Evolutionary conservation across 2,329 filamentous ascomycete species (phyloP).

Genomic region (Aspergillus tanneri): DNA sequence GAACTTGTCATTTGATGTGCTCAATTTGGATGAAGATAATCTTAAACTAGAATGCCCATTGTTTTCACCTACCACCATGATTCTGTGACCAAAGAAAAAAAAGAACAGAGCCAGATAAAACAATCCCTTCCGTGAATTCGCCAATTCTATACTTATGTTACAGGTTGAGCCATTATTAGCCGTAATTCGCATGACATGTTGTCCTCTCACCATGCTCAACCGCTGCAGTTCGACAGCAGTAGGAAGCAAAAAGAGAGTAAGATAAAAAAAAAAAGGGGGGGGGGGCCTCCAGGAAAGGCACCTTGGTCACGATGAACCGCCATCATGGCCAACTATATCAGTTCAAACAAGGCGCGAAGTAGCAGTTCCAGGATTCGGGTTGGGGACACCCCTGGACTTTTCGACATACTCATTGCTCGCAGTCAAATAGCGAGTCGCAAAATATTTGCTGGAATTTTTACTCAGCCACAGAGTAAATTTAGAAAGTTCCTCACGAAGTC

Average conservation of each 20-base stretch:
- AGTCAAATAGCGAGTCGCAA: constrained; percentile 52
- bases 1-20: neutral
- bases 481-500: constrained; percentile 81
- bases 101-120: neutral
- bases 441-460: constrained; percentile 73
- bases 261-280: neutral
- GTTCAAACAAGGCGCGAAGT: constrained; percentile 32
- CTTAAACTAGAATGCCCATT: neutral
- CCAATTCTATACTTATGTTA: constrained; percentile 19
- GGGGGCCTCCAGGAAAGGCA: too few relatives aligned
- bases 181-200: constrained; percentile 11
- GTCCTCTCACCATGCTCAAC: constrained; percentile 3
- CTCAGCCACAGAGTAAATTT: constrained; percentile 85
- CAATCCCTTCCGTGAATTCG: constrained; percentile 9
- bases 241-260: constrained; percentile 4
- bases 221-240: constrained; percentile 1
- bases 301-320: neutral
- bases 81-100: neutral
- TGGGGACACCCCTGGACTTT: constrained; percentile 32
- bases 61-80: neutral
- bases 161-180: constrained; percentile 14
- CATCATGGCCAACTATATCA: neutral
- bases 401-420: constrained; percentile 43
- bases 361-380: constrained; percentile 32
- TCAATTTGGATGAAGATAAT: neutral